Conservation (phyloP, 2,329 filamentous ascomycete genomes). For the Cladobotryum protrusum region DNA sequence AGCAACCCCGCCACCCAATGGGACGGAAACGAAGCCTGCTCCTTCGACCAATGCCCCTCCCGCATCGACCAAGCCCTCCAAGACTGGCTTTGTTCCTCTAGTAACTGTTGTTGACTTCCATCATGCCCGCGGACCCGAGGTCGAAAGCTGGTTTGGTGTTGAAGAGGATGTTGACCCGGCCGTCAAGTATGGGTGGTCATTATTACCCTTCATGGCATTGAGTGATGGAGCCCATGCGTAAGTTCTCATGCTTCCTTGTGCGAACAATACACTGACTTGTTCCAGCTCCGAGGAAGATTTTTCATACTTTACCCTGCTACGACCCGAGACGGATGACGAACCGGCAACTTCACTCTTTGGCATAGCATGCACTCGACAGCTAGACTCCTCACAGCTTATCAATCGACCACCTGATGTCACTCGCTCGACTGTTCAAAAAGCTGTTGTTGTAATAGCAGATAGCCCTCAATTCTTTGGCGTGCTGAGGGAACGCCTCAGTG, state of each 20-base stretch:
- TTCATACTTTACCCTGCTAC: constrained; percentile 91
- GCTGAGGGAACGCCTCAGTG: constrained; percentile 78
- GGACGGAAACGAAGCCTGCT: constrained; percentile 22
- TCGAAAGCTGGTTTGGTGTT: constrained; percentile 83
- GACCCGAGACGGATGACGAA: constrained; percentile 45
- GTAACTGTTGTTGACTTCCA: constrained; percentile 80
- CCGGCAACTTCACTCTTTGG: constrained; percentile 84
- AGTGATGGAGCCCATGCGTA: constrained; percentile 93
- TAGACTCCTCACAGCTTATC: constrained; percentile 71
- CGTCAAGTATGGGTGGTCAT: constrained; percentile 77
- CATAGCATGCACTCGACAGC: constrained; percentile 88
- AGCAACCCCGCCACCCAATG: constrained; percentile 16
- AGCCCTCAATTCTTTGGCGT: constrained; percentile 86
- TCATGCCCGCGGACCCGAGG: constrained; percentile 82
- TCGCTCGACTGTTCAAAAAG: constrained; percentile 96
- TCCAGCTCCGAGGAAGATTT: constrained; percentile 84
- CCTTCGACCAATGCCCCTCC: constrained; percentile 27
- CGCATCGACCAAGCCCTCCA: constrained; percentile 25
- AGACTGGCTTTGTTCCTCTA: constrained; percentile 54
- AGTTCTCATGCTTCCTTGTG: constrained; percentile 27
- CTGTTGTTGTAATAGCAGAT: constrained; percentile 90
- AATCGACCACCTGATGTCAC: constrained; percentile 84
- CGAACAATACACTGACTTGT: constrained; percentile 12
- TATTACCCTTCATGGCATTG: constrained; percentile 94
- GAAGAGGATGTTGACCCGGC: constrained; percentile 72